phyloP scores from a whole-genome alignment of 129 eudicot genomes.

The Smallanthus sonchifolius region DNA sequence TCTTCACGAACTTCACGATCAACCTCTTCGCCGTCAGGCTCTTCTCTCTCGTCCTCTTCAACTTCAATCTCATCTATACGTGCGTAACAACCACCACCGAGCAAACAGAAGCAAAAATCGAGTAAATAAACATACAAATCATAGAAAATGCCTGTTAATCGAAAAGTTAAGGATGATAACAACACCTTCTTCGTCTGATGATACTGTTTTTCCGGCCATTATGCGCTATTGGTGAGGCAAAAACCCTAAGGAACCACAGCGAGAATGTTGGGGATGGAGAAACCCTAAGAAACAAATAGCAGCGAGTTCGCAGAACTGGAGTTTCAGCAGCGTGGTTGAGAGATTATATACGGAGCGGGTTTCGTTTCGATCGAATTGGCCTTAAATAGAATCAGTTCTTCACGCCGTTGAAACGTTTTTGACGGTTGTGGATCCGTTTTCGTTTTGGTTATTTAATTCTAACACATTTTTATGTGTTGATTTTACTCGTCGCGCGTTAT shows the following conservation, averaged over 20 bases:
- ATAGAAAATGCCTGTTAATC: neutral
- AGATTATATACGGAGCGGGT: neutral
- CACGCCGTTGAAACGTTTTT: neutral
- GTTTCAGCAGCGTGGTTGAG: slow-evolving; percentile 5
- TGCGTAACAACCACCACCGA: neutral
- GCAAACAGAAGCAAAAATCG: neutral
- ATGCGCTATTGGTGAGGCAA: neutral
- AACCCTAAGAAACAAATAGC: slow-evolving; percentile 17
- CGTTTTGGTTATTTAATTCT: neutral
- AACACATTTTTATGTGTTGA: too few species aligned
- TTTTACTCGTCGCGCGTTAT: too few species aligned
- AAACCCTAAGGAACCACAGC: slow-evolving; percentile 11
- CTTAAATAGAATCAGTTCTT: neutral
- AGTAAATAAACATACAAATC: neutral
- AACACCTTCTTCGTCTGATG: slow-evolving; percentile 81
- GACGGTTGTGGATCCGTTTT: neutral
- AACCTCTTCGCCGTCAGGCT: slow-evolving; percentile 45
- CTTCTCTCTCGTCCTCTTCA: slow-evolving; percentile 66
- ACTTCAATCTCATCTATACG: slow-evolving; percentile 57
- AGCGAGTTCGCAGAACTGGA: slow-evolving; percentile 1
- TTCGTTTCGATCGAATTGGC: slow-evolving; percentile 17
- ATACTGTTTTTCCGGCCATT: slow-evolving; percentile 58
- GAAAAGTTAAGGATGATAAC: neutral
- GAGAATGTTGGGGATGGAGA: slow-evolving; percentile 6
- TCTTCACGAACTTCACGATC: slow-evolving; percentile 52